Percentiles rank a stretch among this genome's conserved stretches.
phyloP scores from a whole-genome alignment of 306 rosid species.

The Citrullus mucosospermus region DNA sequence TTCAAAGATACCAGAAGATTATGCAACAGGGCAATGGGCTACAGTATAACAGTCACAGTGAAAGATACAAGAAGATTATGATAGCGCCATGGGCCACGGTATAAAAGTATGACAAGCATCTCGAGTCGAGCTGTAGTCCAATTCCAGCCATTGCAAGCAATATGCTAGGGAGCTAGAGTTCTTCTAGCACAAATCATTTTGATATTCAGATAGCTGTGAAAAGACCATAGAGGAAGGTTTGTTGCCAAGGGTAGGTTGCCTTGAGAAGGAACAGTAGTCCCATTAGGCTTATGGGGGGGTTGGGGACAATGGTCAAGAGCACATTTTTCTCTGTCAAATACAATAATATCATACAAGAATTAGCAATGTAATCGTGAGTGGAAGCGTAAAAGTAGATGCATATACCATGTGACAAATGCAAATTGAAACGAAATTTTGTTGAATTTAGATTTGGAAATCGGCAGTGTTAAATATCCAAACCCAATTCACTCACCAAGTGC shows the following conservation, averaged over 20 bases:
- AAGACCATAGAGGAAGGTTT: neutral
- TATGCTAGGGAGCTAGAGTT: neutral
- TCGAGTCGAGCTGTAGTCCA: constrained; percentile 1
- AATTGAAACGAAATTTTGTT: neutral
- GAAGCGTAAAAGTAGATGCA: neutral
- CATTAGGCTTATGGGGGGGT: neutral
- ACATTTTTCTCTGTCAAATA: neutral
- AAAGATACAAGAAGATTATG: neutral
- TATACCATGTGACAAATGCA: neutral
- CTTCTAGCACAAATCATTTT: neutral
- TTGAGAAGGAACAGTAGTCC: neutral
- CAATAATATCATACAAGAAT: neutral
- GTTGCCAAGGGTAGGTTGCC: neutral
- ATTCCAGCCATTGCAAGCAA: neutral
- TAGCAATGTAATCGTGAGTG: neutral
- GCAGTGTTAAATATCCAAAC: too few species aligned
- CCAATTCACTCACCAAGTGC: too few species aligned
- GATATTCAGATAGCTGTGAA: neutral
- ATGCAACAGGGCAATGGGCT: neutral
- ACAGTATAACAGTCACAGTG: neutral
- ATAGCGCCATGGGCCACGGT: neutral
- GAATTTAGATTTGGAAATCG: neutral
- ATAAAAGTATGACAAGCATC: neutral
- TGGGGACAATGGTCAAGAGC: neutral
- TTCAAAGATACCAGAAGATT: neutral